These are phyloP conservation scores for Cymbopogon flexuosus DNA, from an alignment of 202 grass and related monocot species.

Conservation along the genomic window DNA sequence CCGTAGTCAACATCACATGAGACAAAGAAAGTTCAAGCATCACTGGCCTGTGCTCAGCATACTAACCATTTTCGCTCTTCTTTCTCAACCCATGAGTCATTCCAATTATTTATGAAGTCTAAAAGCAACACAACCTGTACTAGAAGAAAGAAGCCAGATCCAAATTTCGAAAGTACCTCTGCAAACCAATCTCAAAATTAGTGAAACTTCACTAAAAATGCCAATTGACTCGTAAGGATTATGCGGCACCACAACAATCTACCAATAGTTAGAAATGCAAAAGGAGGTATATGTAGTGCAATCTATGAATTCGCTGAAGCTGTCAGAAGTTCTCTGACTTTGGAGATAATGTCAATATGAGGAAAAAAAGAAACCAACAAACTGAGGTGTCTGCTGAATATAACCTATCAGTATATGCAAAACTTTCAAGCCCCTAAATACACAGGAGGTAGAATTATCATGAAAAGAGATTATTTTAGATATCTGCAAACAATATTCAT, in stretches of 20 bases:
- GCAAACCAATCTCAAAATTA: slow-evolving; percentile 32
- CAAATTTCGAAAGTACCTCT: slow-evolving; percentile 95
- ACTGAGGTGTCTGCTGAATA: neutral
- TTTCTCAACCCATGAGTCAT: slow-evolving; percentile 96
- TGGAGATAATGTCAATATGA: neutral
- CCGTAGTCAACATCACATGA: slow-evolving; percentile 19
- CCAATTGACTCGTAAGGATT: neutral
- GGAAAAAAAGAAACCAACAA: neutral
- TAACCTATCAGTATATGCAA: slow-evolving; percentile 2
- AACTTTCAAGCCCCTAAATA: slow-evolving; percentile 4
- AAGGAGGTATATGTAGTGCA: neutral
- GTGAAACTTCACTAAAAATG: slow-evolving; percentile 1
- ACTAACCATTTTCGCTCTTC: slow-evolving; percentile 90
- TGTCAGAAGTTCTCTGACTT: neutral
- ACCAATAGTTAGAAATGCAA: neutral
- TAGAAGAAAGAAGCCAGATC: slow-evolving; percentile 94
- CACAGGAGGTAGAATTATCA: neutral
- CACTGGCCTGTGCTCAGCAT: neutral
- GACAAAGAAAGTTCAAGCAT: slow-evolving; percentile 8
- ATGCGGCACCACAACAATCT: neutral
- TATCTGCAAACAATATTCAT: neutral
- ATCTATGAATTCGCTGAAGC: slow-evolving; percentile 4
- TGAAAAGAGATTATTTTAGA: slow-evolving; percentile 7
- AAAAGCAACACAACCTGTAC: slow-evolving; percentile 89
- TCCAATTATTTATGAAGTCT: slow-evolving; percentile 88